phyloP scores from a whole-genome alignment of 257 asterid species.

The Plantago ovata region DNA sequence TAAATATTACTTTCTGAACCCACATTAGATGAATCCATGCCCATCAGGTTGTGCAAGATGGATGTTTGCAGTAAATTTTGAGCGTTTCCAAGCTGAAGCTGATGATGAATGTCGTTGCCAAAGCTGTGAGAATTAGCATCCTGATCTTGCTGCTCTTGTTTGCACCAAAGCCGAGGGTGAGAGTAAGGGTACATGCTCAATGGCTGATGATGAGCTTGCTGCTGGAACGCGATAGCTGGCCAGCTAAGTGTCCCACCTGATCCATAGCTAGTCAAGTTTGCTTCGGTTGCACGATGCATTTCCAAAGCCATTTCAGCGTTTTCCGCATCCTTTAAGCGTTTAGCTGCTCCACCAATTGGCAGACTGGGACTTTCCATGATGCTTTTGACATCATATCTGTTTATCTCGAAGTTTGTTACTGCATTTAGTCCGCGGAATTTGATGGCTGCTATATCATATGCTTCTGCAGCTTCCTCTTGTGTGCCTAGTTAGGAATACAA shows the following conservation, averaged over 20 bases:
- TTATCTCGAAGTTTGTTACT: slow-evolving; percentile 78
- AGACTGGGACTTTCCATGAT: slow-evolving; percentile 68
- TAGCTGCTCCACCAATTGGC: slow-evolving; percentile 73
- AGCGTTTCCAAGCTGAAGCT: slow-evolving; percentile 37
- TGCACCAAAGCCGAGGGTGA: slow-evolving; percentile 63
- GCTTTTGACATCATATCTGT: slow-evolving; percentile 76
- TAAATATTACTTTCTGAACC: slow-evolving; percentile 22
- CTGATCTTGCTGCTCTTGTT: slow-evolving; percentile 45
- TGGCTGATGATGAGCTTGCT: slow-evolving; percentile 33
- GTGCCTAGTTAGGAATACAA: slow-evolving; percentile 41
- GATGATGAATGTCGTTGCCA: slow-evolving; percentile 34
- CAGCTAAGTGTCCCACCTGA: slow-evolving; percentile 26
- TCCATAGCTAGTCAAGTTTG: slow-evolving; percentile 27
- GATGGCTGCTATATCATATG: slow-evolving; percentile 91
- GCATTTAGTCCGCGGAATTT: slow-evolving; percentile 80
- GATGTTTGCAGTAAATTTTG: slow-evolving; percentile 43
- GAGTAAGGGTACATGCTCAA: slow-evolving; percentile 39
- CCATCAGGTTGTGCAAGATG: slow-evolving; percentile 46
- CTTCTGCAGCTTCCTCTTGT: slow-evolving; percentile 95
- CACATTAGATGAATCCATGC: slow-evolving; percentile 40
- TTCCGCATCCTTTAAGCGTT: slow-evolving; percentile 73
- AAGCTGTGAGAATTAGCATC: slow-evolving; percentile 24
- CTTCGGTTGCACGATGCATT: slow-evolving; percentile 32
- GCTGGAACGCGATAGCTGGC: slow-evolving; percentile 65
- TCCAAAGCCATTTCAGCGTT: slow-evolving; percentile 48